These are phyloP conservation scores for Moesziomyces globuligerus DNA, from an alignment of 1,284 basidiomycete species.

Conservation along the genomic window DNA sequence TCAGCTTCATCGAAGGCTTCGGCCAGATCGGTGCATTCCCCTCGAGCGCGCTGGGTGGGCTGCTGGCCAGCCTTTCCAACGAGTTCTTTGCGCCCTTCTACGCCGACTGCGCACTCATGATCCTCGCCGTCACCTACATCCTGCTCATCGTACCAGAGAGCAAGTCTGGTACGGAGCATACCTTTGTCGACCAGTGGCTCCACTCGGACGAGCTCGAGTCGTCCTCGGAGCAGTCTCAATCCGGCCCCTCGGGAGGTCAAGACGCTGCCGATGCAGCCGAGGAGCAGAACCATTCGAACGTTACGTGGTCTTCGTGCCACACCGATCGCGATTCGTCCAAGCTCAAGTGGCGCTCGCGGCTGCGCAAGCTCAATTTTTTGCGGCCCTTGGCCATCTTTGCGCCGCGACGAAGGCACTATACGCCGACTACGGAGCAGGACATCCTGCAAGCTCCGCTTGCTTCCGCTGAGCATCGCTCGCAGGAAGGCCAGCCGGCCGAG, in stretches of 20 bases:
- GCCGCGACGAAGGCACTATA: conserved; percentile 34
- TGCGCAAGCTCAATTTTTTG: conserved; percentile 54
- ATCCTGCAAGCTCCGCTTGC: conserved; percentile 27
- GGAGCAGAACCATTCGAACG: conserved; percentile 26
- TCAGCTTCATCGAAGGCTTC: conserved; percentile 62
- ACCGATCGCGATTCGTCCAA: conserved; percentile 31
- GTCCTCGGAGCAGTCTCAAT: conserved; percentile 10
- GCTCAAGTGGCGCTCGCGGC: conserved; percentile 38
- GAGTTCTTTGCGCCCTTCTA: conserved; percentile 62
- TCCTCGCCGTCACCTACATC: conserved; percentile 48
- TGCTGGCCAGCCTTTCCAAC: conserved; percentile 53
- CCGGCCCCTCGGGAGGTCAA: no score
- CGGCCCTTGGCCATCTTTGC: conserved; percentile 53
- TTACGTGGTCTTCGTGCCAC: conserved; percentile 37
- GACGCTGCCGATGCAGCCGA: neutral
- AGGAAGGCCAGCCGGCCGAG: conserved; percentile 10
- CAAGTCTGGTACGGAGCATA: conserved; percentile 43
- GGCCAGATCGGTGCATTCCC: conserved; percentile 62
- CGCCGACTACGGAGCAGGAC: conserved; percentile 27
- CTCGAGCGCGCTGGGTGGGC: conserved; percentile 52
- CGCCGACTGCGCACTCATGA: conserved; percentile 49
- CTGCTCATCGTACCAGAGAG: conserved; percentile 57
- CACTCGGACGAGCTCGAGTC: conserved; percentile 34
- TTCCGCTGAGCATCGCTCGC: neutral
- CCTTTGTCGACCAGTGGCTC: conserved; percentile 53